Evolutionary conservation across 106 monocot species (phyloP).

Genomic region (Dendrobium huoshanense): DNA sequence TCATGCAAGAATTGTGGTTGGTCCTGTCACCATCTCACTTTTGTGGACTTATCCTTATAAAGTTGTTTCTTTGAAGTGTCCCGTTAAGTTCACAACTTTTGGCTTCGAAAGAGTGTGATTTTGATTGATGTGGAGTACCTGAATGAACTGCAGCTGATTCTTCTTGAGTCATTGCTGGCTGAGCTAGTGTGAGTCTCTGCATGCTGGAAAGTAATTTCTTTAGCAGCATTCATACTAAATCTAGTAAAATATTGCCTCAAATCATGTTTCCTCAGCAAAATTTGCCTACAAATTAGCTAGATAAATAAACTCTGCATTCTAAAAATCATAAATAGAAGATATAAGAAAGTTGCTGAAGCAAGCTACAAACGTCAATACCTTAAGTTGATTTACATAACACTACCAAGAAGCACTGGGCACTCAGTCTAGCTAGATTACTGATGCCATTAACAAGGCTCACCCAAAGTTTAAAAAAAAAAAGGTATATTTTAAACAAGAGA

Average conservation of each 20-base stretch:
- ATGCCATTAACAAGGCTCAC: too few species aligned
- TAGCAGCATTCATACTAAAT: neutral
- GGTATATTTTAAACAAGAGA: too few species aligned
- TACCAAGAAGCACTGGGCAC: too few species aligned
- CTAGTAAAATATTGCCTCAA: neutral
- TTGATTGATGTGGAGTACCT: neutral
- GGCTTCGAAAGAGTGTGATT: neutral
- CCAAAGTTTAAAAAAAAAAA: too few species aligned
- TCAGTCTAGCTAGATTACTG: too few species aligned
- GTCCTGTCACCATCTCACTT: neutral
- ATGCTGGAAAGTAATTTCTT: neutral
- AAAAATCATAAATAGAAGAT: too few species aligned
- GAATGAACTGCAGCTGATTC: neutral
- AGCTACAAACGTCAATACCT: too few species aligned
- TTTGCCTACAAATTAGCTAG: neutral
- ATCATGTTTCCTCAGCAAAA: neutral
- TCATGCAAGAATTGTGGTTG: neutral
- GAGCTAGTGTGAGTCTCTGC: neutral
- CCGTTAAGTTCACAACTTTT: neutral
- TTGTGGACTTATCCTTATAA: too few species aligned
- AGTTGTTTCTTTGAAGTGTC: neutral
- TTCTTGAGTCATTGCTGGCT: neutral
- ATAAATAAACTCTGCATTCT: too few species aligned
- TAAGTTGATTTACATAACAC: too few species aligned
- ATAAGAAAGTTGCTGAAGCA: too few species aligned